Base-by-base conservation (phyloP, 2,329 filamentous ascomycete species). In the Ceratocystis destructans region DNA sequence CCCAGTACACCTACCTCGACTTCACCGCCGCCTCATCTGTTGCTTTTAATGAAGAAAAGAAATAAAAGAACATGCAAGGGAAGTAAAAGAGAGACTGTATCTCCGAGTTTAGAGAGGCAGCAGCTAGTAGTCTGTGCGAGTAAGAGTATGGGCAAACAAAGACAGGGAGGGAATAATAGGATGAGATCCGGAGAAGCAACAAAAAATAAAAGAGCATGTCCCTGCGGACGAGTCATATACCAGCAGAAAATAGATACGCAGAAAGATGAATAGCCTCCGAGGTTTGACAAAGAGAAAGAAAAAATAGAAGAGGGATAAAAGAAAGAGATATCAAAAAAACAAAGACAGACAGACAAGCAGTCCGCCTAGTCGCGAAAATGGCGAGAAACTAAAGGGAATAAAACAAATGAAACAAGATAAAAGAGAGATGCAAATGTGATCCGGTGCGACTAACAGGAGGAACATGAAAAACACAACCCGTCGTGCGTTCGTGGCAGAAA, bases 151-250 rank as follows among this genome's bases (percentile, higher is more conserved):
- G 20, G 63, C 28, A 57, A 25, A 31, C 22, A 57, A 33, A 15
- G 28, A n/a, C 45, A 15, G 28, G 50, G 28, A 20, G 45, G 15
- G 46, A 50, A 20, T 31, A 17, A 41, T 28, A 50, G 20, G 50
- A 62, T 25, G 55, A 62, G 31, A 20, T 37, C 22, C 62, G 17
- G 37, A 57, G 50, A 25, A 63, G 46, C 31, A 62, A 53, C 17
- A n/a, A 63, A 46, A 50, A 46, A 17, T 20, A 50, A 50, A 63
- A 48, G 22, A 31, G 44, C 31, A 57, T 67, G 65, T 67, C 65
- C 61, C 62, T 64, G 65, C 65, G 50, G 65, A 67, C 65, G 61
- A 64, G 61, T 67, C 61, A 62, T 67, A 63, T 67, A 67, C 65
- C 65, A 67, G 62, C 65, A 67, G 45, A 59, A 65, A 57, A 45